A percentile compares a stretch with the other conserved stretches of the same genome.
These are phyloP conservation scores for Eucalyptus marginata DNA, from an alignment of 345 rosid genomes.

Conservation along the genomic window DNA sequence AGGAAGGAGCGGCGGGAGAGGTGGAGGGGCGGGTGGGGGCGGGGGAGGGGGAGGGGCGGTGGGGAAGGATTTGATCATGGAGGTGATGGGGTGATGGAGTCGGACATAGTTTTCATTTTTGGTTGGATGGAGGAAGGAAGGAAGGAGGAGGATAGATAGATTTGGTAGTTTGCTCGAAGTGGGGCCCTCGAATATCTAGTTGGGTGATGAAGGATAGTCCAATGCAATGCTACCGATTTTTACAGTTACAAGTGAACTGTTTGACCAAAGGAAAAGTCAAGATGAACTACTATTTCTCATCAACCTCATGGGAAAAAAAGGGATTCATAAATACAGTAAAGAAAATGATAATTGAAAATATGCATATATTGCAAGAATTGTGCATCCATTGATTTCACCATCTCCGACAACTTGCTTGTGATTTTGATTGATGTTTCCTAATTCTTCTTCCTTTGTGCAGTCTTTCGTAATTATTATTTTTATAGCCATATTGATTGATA, in stretches of 20 bases:
- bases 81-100: background rate
- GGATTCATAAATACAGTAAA: background rate
- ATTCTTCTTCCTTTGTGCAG: background rate
- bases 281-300: background rate
- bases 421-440: background rate
- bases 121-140: background rate
- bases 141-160: background rate
- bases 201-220: background rate
- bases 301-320: background rate
- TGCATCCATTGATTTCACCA: accelerated
- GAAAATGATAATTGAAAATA: background rate
- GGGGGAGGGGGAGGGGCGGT: background rate
- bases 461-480: background rate
- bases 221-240: background rate
- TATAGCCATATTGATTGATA: background rate
- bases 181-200: background rate
- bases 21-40: constrained; percentile 2
- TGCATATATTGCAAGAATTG: background rate
- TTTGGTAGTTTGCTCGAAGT: background rate
- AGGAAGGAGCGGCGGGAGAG: background rate
- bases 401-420: accelerated
- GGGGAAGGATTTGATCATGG: background rate
- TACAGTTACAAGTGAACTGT: background rate
- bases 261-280: background rate
- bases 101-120: background rate